Conservation (phyloP, 768 basidiomycete genomes). For the Hirschioporus abietinus region DNA sequence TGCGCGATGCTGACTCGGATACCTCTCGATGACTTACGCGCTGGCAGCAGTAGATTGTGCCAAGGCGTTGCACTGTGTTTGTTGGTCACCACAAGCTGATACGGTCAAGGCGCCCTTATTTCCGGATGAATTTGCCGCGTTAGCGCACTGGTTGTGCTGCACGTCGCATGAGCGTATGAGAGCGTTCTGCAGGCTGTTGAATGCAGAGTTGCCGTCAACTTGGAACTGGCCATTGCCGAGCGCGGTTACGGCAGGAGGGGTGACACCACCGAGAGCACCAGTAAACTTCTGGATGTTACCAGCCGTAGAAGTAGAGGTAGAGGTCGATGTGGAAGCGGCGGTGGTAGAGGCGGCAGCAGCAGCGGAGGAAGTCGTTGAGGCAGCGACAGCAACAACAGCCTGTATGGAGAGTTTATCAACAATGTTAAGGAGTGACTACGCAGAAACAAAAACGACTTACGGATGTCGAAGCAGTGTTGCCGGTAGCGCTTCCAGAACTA, state of each 20-base stretch:
- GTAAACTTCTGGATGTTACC: slow-evolving; percentile 47
- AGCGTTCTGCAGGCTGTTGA: slow-evolving; percentile 42
- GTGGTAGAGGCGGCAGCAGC: slow-evolving; percentile 13
- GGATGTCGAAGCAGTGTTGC: slow-evolving; percentile 13
- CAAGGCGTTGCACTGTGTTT: slow-evolving; percentile 33
- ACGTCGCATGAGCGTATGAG: slow-evolving; percentile 48
- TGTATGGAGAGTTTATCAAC: background rate
- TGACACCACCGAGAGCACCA: slow-evolving; percentile 40
- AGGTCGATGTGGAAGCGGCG: slow-evolving; percentile 7
- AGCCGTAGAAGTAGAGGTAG: slow-evolving; percentile 10
- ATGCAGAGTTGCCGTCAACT: slow-evolving; percentile 41
- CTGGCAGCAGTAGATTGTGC: slow-evolving; percentile 9
- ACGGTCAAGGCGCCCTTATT: slow-evolving; percentile 45
- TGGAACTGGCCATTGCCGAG: slow-evolving; percentile 40
- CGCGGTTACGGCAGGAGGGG: slow-evolving; percentile 39
- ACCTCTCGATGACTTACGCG: background rate
- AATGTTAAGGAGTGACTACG: background rate
- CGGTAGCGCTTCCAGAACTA: slow-evolving; percentile 13
- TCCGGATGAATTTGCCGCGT: slow-evolving; percentile 48
- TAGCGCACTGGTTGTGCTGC: slow-evolving; percentile 55
- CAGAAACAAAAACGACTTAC: background rate
- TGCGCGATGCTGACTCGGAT: background rate
- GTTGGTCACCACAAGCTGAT: slow-evolving; percentile 39
- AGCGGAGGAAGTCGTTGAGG: slow-evolving; percentile 16
- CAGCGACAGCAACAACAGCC: slow-evolving; percentile 6